Evolutionary conservation across 805 yeast species (phyloP).

Genomic region (Cyberlindnera euphorbiiphila): DNA sequence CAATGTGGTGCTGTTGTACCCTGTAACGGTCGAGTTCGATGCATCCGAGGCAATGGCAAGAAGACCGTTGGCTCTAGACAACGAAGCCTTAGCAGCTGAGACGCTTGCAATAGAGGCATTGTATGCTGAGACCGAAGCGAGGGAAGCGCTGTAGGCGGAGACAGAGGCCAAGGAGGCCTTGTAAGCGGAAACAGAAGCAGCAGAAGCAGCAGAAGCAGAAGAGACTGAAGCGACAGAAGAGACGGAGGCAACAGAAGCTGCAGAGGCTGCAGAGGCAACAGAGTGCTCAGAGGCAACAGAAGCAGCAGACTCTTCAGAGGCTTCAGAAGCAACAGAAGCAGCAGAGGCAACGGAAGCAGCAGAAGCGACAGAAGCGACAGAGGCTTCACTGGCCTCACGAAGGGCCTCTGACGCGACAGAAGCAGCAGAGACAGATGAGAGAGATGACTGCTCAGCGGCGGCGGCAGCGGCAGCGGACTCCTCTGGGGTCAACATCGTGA

Average conservation of each 20-base stretch:
- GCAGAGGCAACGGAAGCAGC: conserved; percentile 23
- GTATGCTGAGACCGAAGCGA: conserved; percentile 19
- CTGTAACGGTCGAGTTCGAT: conserved; percentile 27
- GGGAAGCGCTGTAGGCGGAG: conserved; percentile 23
- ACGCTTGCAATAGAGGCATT: conserved; percentile 14
- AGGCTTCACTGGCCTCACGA: conserved; percentile 22
- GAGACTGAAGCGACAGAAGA: conserved; percentile 8
- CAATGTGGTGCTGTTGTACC: conserved; percentile 34
- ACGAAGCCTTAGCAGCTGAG: conserved; percentile 18
- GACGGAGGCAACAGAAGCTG: conserved; percentile 17
- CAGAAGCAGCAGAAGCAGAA: conserved; percentile 19
- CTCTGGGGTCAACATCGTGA: conserved; percentile 29
- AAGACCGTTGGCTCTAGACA: conserved; percentile 36
- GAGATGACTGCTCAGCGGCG: conserved; percentile 5
- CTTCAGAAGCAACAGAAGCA: conserved; percentile 9
- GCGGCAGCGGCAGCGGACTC: conserved; percentile 24
- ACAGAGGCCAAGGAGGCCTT: conserved; percentile 12
- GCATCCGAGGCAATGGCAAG: conserved; percentile 40
- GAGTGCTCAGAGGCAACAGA: conserved; percentile 19
- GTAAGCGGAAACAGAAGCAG: conserved; percentile 20
- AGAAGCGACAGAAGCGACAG: conserved; percentile 24
- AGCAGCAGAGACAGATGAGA: conserved; percentile 15
- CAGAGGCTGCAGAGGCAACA: conserved; percentile 16
- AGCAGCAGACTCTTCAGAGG: conserved; percentile 22
- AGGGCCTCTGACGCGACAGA: too few relatives aligned